phyloP scores from a whole-genome alignment of 106 monocot genomes.

The Dactylorhiza incarnata region DNA sequence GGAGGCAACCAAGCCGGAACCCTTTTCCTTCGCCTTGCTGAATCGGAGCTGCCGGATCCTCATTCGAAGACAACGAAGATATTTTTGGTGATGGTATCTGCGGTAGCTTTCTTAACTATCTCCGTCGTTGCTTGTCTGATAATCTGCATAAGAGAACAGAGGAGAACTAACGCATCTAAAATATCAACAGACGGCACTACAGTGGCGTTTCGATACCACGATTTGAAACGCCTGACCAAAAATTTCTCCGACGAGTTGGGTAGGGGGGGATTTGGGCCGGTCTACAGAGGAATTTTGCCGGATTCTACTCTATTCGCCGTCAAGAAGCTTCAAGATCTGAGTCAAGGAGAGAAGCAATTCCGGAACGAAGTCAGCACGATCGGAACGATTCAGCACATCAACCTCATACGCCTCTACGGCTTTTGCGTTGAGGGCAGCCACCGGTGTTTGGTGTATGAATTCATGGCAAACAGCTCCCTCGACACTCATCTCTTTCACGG shows the following conservation, averaged over 20 bases:
- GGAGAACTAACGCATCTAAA: constrained; percentile 8
- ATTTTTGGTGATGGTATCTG: constrained; percentile 4
- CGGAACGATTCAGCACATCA: constrained; percentile 41
- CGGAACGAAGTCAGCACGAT: constrained; percentile 39
- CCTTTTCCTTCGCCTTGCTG: constrained; percentile 35
- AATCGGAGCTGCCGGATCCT: constrained; percentile 17
- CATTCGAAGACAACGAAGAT: constrained; percentile 3
- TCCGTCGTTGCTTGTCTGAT: constrained; percentile 1
- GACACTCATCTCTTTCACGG: constrained; percentile 22
- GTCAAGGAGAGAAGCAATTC: constrained; percentile 57
- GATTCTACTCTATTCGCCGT: constrained; percentile 31
- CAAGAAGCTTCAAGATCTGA: constrained; percentile 30
- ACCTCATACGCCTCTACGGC: constrained; percentile 39
- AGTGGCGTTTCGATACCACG: constrained; percentile 23
- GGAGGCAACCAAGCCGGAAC: constrained; percentile 4
- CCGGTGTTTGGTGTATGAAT: constrained; percentile 38
- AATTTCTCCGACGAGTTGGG: constrained; percentile 46
- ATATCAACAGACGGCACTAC: constrained; percentile 7
- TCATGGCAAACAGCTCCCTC: constrained; percentile 48
- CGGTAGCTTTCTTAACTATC: not conserved
- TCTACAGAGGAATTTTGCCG: constrained; percentile 34
- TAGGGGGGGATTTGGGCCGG: constrained; percentile 37
- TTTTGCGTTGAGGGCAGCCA: constrained; percentile 30
- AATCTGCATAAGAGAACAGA: not conserved
- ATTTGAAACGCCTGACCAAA: constrained; percentile 23